Conservation (phyloP, 352 stramenopile genomes). For the Phytophthora palmivora region DNA sequence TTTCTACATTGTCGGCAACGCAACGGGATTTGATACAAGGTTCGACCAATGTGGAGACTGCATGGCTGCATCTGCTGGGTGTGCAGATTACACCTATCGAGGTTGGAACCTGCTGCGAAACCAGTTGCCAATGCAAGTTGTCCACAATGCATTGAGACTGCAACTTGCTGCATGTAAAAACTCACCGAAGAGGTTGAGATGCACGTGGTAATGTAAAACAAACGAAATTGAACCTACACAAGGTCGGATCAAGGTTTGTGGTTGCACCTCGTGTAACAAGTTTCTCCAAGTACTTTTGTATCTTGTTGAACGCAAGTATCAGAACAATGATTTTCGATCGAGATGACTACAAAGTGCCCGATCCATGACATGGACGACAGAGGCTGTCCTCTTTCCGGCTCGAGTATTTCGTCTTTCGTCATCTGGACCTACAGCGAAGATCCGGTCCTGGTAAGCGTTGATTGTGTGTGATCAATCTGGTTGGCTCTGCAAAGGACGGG, state of each 20-base stretch:
- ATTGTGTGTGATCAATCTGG: constrained; percentile 15
- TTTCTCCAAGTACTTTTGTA: neutral
- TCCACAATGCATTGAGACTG: constrained; percentile 6
- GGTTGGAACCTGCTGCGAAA: constrained; percentile 25
- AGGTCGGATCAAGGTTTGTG: constrained; percentile 1
- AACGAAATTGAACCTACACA: constrained; percentile 3
- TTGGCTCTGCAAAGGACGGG: neutral
- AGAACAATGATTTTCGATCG: constrained; percentile 8
- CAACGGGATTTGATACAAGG: constrained; percentile 17
- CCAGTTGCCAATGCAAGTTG: constrained; percentile 16
- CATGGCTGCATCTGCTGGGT: constrained; percentile 23
- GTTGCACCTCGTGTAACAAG: too few species aligned
- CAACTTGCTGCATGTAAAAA: constrained; percentile 14
- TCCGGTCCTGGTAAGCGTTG: constrained; percentile 4
- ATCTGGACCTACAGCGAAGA: constrained; percentile 18
- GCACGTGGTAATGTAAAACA: neutral
- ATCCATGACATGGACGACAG: constrained; percentile 14
- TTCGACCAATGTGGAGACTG: constrained; percentile 19
- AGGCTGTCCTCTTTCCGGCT: constrained; percentile 27
- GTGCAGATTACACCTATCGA: constrained; percentile 21
- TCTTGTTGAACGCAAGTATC: constrained; percentile 1
- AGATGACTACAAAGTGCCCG: neutral
- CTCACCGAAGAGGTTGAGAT: constrained; percentile 5
- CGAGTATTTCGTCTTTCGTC: constrained; percentile 26
- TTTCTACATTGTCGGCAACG: constrained; percentile 27